phyloP scores from a whole-genome alignment of 2,329 filamentous ascomycete genomes.

The Ophiostoma australiae region DNA sequence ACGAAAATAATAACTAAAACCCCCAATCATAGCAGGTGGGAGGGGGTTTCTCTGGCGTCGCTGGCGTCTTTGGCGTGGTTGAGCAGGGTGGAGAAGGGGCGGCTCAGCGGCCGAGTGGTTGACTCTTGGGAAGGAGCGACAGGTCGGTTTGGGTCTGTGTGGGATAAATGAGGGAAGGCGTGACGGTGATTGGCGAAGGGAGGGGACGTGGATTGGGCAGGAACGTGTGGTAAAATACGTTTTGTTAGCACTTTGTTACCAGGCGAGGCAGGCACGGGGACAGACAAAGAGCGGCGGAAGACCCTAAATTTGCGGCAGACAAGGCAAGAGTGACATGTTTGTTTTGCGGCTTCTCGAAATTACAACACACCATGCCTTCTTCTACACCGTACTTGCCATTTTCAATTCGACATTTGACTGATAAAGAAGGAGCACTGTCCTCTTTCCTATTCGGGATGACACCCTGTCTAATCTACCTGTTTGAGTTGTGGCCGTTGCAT shows the following conservation, averaged over 20 bases:
- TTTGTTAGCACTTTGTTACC: background rate
- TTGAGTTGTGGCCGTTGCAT: background rate
- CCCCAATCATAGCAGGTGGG: background rate
- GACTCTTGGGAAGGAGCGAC: background rate
- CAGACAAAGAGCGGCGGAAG: background rate
- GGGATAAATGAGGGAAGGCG: slow-evolving; percentile 18
- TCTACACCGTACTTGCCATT: background rate
- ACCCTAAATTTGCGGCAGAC: background rate
- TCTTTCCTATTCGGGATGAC: slow-evolving; percentile 1
- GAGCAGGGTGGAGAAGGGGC: background rate
- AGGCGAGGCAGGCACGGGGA: background rate
- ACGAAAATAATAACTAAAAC: background rate
- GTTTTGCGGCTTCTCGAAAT: background rate
- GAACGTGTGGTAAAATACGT: background rate
- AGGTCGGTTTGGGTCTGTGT: slow-evolving; percentile 4
- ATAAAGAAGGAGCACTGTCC: background rate
- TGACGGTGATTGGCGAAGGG: slow-evolving; percentile 18
- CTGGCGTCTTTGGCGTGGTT: background rate
- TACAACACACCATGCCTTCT: background rate
- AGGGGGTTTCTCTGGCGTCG: background rate
- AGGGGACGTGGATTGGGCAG: slow-evolving; percentile 17
- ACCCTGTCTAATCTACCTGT: background rate
- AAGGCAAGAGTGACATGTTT: background rate
- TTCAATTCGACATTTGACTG: background rate
- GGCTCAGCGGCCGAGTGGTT: background rate